Conservation (phyloP, 805 yeast genomes). For the Wickerhamiella bombiphila region DNA sequence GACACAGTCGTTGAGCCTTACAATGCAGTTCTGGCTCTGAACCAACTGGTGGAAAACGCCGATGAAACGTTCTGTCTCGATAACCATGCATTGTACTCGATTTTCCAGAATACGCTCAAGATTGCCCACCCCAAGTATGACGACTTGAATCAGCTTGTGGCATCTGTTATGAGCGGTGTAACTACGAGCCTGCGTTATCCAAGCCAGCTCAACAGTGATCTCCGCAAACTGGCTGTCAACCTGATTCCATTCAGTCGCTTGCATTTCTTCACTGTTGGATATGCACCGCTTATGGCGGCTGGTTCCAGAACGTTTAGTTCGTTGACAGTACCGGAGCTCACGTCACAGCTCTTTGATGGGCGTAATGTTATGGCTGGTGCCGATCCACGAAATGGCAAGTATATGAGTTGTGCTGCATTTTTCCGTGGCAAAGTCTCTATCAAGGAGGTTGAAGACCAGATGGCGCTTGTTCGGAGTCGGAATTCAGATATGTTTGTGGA, state of each 20-base stretch:
- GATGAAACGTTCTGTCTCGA: constrained; percentile 94
- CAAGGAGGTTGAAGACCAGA: constrained; percentile 90
- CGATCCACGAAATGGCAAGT: constrained; percentile 84
- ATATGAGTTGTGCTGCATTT: constrained; percentile 85
- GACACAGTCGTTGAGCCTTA: constrained; percentile 94
- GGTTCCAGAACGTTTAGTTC: constrained; percentile 77
- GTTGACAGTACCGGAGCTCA: constrained; percentile 78
- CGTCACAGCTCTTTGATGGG: constrained; percentile 89
- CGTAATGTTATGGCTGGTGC: constrained; percentile 94
- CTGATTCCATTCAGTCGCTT: constrained; percentile 92
- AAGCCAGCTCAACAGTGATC: constrained; percentile 86
- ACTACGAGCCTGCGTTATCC: constrained; percentile 92
- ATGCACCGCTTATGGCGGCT: constrained; percentile 77
- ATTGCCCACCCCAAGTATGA: constrained; percentile 63
- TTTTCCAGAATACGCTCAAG: constrained; percentile 74
- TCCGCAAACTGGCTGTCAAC: constrained; percentile 86
- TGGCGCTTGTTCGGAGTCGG: constrained; percentile 73
- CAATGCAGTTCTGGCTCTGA: constrained; percentile 83
- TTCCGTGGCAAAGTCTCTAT: constrained; percentile 89
- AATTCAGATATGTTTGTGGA: constrained; percentile 76
- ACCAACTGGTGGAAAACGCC: constrained; percentile 80
- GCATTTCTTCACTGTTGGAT: constrained; percentile 92
- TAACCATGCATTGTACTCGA: constrained; percentile 85
- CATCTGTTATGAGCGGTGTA: constrained; percentile 90
- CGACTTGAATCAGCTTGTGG: constrained; percentile 72